Percentiles rank a stretch among this genome's conserved stretches.
These are phyloP conservation scores for Lepidium didymum DNA, from an alignment of 345 rosid species.

Conservation along the genomic window DNA sequence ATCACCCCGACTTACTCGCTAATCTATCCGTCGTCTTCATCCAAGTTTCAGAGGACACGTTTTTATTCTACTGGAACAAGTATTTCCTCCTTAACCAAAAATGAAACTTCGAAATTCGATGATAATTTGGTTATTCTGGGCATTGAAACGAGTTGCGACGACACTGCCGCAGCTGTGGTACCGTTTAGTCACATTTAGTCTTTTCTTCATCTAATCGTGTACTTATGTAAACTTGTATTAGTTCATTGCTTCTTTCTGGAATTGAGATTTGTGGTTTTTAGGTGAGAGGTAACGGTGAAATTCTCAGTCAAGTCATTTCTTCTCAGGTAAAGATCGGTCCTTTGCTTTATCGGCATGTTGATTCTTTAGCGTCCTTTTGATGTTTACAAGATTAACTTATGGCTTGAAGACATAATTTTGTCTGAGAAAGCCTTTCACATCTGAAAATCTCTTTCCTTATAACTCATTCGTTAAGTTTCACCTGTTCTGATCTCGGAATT, in stretches of 20 bases:
- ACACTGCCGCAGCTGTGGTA: conserved; percentile 95
- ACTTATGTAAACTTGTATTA: not conserved
- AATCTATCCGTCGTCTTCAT: conserved; percentile 5
- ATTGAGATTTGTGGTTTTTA: conserved; percentile 16
- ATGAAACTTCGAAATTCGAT: not conserved
- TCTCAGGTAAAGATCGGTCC: conserved; percentile 68
- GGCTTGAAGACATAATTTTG: not conserved
- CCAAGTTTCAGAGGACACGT: not conserved
- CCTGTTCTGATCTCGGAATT: conserved; percentile 7
- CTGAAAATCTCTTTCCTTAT: not conserved
- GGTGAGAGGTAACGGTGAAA: conserved; percentile 79
- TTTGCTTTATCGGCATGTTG: not conserved
- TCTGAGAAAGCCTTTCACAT: not conserved
- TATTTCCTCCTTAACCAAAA: not conserved
- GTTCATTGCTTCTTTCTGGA: not conserved
- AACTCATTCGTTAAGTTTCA: not conserved
- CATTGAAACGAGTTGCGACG: conserved; percentile 97
- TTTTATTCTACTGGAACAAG: not conserved
- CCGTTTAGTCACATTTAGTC: not conserved
- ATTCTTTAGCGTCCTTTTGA: not conserved
- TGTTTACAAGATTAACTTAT: not conserved
- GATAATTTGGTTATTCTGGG: conserved; percentile 82
- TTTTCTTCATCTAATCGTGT: not conserved
- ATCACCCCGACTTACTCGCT: not conserved
- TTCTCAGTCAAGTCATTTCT: conserved; percentile 88